Percentiles rank a stretch among this genome's conserved stretches.
These are phyloP conservation scores for Excoecaria cochinchinensis DNA, from an alignment of 345 rosid genomes.

Conservation along the genomic window DNA sequence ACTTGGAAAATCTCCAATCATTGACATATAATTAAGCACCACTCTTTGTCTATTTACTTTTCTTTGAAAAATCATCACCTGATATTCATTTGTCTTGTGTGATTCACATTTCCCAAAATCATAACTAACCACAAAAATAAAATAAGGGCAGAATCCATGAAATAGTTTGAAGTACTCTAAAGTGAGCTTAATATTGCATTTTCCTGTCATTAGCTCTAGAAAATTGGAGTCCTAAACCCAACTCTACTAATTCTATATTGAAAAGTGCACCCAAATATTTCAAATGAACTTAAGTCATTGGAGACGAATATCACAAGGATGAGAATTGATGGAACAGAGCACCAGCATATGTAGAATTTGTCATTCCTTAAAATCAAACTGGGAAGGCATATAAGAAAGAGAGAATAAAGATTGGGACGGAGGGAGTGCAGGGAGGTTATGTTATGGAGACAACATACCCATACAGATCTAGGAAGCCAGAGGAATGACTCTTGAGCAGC, in stretches of 20 bases:
- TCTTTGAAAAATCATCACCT: background rate
- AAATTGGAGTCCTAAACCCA: background rate
- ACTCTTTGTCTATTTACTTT: background rate
- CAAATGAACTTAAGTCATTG: background rate
- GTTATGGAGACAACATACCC: background rate
- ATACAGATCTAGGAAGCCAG: background rate
- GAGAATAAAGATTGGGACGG: background rate
- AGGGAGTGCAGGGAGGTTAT: background rate
- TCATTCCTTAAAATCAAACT: background rate
- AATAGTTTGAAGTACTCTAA: background rate
- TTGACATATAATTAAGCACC: background rate
- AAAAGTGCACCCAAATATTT: background rate
- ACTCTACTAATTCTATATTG: background rate
- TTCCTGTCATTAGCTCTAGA: background rate
- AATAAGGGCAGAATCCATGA: background rate
- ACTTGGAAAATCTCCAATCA: slow-evolving; percentile 4
- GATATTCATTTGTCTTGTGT: background rate
- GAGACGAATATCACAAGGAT: background rate
- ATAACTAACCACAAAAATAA: background rate
- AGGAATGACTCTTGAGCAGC: background rate
- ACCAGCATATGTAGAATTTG: slow-evolving; percentile 2
- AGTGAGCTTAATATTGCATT: background rate
- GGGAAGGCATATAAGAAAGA: background rate
- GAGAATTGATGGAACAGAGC: background rate
- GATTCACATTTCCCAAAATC: background rate